Conservation (phyloP, 495 filamentous ascomycete genomes). For the Penicillium chermesinum region DNA sequence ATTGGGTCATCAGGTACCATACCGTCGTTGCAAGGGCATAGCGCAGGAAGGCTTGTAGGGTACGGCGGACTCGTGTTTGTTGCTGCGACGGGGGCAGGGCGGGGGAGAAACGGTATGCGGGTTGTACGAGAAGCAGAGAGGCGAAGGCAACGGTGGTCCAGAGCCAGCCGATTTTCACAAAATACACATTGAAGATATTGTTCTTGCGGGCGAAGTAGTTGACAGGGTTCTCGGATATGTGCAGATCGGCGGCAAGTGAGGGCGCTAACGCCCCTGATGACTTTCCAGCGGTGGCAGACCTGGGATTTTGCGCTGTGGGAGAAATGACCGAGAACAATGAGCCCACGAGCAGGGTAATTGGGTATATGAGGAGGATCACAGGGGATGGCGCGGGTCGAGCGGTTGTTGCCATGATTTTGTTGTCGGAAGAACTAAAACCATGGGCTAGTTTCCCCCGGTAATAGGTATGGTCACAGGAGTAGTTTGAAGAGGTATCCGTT, state of each 20-base stretch:
- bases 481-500: too few species aligned
- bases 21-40: slow-evolving; percentile 66
- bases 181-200: slow-evolving; percentile 85
- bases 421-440: slow-evolving; percentile 1
- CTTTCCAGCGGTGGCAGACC: slow-evolving; percentile 15
- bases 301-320: slow-evolving; percentile 50
- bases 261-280: slow-evolving; percentile 55
- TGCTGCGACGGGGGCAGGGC: slow-evolving; percentile 16
- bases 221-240: slow-evolving; percentile 34
- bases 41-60: slow-evolving; percentile 50
- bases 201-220: slow-evolving; percentile 90
- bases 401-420: slow-evolving; percentile 21
- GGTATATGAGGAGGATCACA: slow-evolving; percentile 60
- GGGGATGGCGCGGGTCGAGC: slow-evolving; percentile 22
- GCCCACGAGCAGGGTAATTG: slow-evolving; percentile 68
- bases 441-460: too few species aligned
- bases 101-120: slow-evolving; percentile 27
- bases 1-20: slow-evolving; percentile 84
- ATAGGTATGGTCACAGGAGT: too few species aligned
- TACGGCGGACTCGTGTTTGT: slow-evolving; percentile 22
- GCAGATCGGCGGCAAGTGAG: slow-evolving; percentile 40
- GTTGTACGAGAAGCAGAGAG: slow-evolving; percentile 56
- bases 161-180: slow-evolving; percentile 92
- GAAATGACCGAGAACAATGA: slow-evolving; percentile 74
- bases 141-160: slow-evolving; percentile 75